These are phyloP conservation scores for Immersiella caudata DNA, from an alignment of 495 filamentous ascomycete species.

Conservation along the genomic window DNA sequence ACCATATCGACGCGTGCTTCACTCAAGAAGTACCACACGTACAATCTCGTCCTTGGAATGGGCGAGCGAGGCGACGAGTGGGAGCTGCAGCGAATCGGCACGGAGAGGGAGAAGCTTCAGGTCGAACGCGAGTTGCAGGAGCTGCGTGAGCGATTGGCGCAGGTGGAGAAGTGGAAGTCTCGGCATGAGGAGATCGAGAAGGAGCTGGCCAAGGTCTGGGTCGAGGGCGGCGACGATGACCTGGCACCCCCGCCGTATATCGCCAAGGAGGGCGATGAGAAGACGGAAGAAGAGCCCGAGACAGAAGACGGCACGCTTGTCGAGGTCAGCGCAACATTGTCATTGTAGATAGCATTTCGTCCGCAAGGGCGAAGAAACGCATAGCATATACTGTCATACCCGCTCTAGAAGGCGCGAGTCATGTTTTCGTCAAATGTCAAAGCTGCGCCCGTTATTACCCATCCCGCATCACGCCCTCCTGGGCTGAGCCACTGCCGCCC, in stretches of 20 bases:
- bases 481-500: neutral
- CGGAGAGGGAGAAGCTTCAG: conserved; percentile 83
- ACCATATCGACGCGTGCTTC: conserved; percentile 92
- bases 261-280: conserved; percentile 27
- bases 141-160: conserved; percentile 72
- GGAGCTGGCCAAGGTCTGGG: conserved; percentile 59
- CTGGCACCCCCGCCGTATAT: conserved; percentile 49
- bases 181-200: conserved; percentile 73
- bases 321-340: neutral
- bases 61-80: conserved; percentile 70
- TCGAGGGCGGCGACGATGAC: conserved; percentile 50
- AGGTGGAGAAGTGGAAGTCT: conserved; percentile 81
- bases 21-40: conserved; percentile 92
- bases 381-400: neutral
- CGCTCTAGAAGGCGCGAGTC: neutral
- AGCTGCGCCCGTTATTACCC: too few relatives aligned
- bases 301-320: neutral
- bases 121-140: conserved; percentile 89
- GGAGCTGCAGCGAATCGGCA: conserved; percentile 92
- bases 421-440: neutral
- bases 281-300: neutral
- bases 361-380: neutral
- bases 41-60: conserved; percentile 78
- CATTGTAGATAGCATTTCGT: neutral
- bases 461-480: neutral